Conservation (phyloP, 495 filamentous ascomycete genomes). For the Clohesyomyces aquaticus region DNA sequence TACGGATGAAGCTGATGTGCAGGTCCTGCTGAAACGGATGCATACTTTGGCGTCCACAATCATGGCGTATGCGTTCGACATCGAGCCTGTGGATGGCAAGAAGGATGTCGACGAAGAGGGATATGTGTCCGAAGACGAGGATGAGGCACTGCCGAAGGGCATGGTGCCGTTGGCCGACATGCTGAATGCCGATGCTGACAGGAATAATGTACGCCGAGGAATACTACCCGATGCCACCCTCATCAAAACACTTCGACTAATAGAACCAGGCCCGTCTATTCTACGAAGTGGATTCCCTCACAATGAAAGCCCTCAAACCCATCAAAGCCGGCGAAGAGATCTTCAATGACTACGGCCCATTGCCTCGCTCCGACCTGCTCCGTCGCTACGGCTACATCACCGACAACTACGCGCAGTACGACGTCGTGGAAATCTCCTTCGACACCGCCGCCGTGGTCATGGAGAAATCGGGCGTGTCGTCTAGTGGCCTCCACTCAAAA, state of each 20-base stretch:
- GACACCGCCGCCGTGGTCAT: conserved; percentile 51
- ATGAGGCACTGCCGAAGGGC: conserved; percentile 66
- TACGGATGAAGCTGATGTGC: conserved; percentile 41
- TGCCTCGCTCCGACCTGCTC: conserved; percentile 80
- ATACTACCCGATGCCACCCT: background rate
- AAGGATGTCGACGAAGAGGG: conserved; percentile 59
- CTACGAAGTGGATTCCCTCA: conserved; percentile 65
- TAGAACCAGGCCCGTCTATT: conserved; percentile 63
- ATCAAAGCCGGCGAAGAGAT: conserved; percentile 77
- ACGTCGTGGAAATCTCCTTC: conserved; percentile 79
- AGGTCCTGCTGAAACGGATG: conserved; percentile 51
- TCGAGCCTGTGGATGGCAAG: conserved; percentile 58
- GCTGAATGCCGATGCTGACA: conserved; percentile 86
- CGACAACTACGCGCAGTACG: conserved; percentile 70
- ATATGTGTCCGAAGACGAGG: conserved; percentile 71
- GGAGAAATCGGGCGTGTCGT: conserved; percentile 29
- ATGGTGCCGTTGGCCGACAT: conserved; percentile 95
- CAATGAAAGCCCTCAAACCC: conserved; percentile 67
- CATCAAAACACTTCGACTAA: conserved; percentile 17
- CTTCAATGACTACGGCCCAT: conserved; percentile 87
- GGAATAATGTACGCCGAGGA: conserved; percentile 72
- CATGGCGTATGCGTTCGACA: conserved; percentile 94
- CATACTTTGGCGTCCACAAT: conserved; percentile 85
- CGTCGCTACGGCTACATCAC: conserved; percentile 90
- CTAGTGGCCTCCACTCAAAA: background rate